Percentiles rank a stretch among this genome's conserved stretches.
Conservation (phyloP, 2,329 filamentous ascomycete genomes). For the Ceratocystis cubensis region DNA sequence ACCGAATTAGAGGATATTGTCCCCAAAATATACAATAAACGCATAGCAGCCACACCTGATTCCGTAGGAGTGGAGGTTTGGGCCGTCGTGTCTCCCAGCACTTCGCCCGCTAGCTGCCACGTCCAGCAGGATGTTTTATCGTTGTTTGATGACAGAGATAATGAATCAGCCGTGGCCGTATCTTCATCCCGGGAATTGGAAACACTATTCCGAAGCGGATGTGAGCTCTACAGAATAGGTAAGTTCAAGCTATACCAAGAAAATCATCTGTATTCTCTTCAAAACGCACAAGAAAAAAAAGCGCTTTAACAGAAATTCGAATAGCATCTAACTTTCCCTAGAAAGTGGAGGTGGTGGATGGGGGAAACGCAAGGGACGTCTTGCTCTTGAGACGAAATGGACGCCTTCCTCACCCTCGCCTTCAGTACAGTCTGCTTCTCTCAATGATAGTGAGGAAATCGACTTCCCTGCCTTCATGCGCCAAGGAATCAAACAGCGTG, state of each 20-base stretch:
- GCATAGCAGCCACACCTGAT: constrained; percentile 24
- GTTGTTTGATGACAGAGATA: constrained; percentile 14
- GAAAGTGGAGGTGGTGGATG: constrained; percentile 76
- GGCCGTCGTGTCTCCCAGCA: constrained; percentile 40
- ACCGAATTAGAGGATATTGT: constrained; percentile 57
- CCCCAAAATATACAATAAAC: constrained; percentile 41
- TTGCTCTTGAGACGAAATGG: constrained; percentile 57
- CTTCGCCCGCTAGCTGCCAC: constrained; percentile 33
- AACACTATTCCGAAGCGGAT: constrained; percentile 23
- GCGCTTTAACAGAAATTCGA: background rate
- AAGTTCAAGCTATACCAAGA: constrained; percentile 24
- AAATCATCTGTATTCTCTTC: too few species aligned
- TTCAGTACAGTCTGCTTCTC: constrained; percentile 21
- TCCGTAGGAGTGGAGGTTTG: constrained; percentile 52
- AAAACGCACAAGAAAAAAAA: background rate
- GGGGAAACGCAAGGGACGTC: constrained; percentile 65
- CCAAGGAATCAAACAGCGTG: constrained; percentile 24
- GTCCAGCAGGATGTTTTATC: constrained; percentile 31
- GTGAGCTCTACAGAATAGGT: constrained; percentile 36
- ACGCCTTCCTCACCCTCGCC: constrained; percentile 20
- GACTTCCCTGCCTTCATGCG: constrained; percentile 26
- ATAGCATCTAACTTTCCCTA: constrained; percentile 23
- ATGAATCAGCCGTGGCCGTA: constrained; percentile 16
- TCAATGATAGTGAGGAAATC: constrained; percentile 24
- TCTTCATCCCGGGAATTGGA: background rate